Evolutionary conservation across 164 flowering plant genomes (phyloP).

Genomic region (Stephania cephalantha): DNA sequence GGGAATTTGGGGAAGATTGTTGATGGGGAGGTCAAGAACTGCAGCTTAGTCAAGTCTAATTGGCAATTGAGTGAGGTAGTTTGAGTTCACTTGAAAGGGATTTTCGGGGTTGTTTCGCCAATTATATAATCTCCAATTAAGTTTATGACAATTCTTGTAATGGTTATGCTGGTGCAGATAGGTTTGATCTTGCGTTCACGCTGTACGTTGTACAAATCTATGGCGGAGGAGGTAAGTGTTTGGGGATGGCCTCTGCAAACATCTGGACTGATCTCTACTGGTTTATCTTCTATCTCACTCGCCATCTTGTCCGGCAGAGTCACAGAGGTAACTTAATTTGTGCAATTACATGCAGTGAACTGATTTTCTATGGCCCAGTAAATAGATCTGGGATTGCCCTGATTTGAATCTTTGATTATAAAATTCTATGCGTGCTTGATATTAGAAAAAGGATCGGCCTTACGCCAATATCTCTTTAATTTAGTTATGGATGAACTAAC

Average conservation of each 20-base stretch:
- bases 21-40: constrained; percentile 33
- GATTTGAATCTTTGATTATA: no score
- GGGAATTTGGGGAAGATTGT: constrained; percentile 29
- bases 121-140: neutral
- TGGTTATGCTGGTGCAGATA: constrained; percentile 33
- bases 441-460: no score
- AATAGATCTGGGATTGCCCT: no score
- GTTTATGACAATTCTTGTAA: no score
- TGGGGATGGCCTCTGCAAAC: constrained; percentile 98
- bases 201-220: constrained; percentile 54
- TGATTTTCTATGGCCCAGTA: no score
- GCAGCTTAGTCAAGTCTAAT: constrained; percentile 34
- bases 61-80: constrained; percentile 69
- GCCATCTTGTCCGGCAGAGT: constrained; percentile 65
- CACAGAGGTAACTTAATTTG: constrained; percentile 46
- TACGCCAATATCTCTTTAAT: no score
- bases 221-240: constrained; percentile 56
- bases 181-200: constrained; percentile 47
- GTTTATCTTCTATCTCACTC: constrained; percentile 49
- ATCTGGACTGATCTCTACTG: constrained; percentile 57
- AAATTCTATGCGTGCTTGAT: no score
- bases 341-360: no score
- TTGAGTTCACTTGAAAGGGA: neutral
- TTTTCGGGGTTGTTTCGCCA: neutral
- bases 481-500: no score